Evolutionary conservation across 2,329 filamentous ascomycete genomes (phyloP), one percentile per base, ranked within the genome.

Genomic region (Alternaria solani): DNA sequence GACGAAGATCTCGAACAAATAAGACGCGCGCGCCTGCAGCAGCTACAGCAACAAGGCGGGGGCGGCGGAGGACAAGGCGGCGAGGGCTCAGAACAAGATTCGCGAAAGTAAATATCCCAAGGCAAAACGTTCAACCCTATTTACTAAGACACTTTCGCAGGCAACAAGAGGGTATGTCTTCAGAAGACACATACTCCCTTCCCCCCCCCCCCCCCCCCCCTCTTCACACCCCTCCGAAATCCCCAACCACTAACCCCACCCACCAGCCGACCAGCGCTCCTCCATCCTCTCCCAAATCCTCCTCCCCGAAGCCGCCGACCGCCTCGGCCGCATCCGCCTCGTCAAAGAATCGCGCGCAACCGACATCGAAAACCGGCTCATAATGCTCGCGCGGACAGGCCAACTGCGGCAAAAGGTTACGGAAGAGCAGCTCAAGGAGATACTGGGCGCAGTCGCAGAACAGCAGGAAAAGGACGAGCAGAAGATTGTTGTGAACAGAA

Each of bases 261-360:
- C 36, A 55, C 81, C 87, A 82, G 85, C 87, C 66, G 91, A 94
- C 78, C 89, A 90, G 39, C 91, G 93, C 61, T 83, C 88, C 72
- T 85, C 87, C 61, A 91, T 97, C 70, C 89, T 99, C 64, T 87
- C 87, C 70, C 95, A 98, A 81, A 98, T 99, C 83, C 92, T 99
- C 63, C 90, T 94, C 73, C 95, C 95, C 68, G 93, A 94, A 75
- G 95, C 95, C 18, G 91, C 93, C 62, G 95, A 99, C 82, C 91
- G 95, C 14, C 87, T 99, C 1, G 93, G 92, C 58, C 92, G 95
- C 67, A 98, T 99, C 81, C 91, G 94, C 34, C 89, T 99, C 62
- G 95, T 99, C 75, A 98, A 98, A 82, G 93, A 94, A 78, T 89
- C 90, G 70, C 92, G 95, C 73, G 95, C 95, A 36, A 87, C 86